Evolutionary conservation across 495 filamentous ascomycete genomes (phyloP).

Genomic region (Pyrenopolyporus hunteri): DNA sequence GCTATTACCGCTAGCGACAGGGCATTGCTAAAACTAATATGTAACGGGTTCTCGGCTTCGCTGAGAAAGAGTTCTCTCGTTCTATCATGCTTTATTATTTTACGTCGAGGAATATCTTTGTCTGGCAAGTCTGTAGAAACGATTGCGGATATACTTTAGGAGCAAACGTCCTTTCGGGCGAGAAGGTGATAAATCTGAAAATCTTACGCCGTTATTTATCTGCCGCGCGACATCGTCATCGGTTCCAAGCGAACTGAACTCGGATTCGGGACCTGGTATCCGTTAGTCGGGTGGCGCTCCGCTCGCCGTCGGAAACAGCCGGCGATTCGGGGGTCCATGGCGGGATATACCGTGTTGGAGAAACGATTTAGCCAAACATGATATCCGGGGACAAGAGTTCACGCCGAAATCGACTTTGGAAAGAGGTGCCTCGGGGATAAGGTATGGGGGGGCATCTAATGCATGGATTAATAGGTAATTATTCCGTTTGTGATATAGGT

Average conservation of each 20-base stretch:
- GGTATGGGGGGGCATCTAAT: too few species aligned
- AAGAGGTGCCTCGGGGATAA: too few species aligned
- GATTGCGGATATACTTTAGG: too few species aligned
- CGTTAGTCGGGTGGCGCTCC: not conserved
- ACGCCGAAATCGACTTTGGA: too few species aligned
- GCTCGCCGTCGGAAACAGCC: slow-evolving; percentile 13
- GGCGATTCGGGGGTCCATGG: not conserved
- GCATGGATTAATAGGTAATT: too few species aligned
- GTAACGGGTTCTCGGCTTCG: slow-evolving; percentile 17
- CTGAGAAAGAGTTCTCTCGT: too few species aligned
- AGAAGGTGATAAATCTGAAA: not conserved
- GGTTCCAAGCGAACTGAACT: too few species aligned
- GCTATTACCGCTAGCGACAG: not conserved
- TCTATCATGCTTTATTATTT: too few species aligned
- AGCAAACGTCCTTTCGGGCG: not conserved
- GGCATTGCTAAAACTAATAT: slow-evolving; percentile 13
- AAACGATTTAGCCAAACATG: not conserved
- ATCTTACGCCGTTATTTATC: too few species aligned
- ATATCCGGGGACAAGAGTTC: not conserved
- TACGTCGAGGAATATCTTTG: not conserved
- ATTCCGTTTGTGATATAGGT: too few species aligned
- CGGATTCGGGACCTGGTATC: slow-evolving; percentile 6
- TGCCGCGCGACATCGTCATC: too few species aligned
- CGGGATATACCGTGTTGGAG: not conserved
- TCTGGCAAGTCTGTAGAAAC: too few species aligned